phyloP scores from a whole-genome alignment of 257 asterid genomes.

The Eucommia ulmoides region DNA sequence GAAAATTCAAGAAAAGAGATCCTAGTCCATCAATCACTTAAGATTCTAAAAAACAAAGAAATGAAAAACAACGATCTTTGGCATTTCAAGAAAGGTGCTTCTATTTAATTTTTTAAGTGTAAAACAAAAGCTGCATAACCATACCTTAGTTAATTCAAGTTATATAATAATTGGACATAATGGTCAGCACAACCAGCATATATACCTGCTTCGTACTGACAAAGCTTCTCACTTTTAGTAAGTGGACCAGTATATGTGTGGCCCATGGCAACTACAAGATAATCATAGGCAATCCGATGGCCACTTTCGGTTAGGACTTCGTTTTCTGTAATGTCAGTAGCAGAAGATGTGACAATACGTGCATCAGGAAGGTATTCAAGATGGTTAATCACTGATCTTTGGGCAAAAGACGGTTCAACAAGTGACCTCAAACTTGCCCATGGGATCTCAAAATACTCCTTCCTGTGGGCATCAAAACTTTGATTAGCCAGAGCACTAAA shows the following conservation, averaged over 20 bases:
- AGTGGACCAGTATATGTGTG: conserved; percentile 29
- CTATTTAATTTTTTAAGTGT: no score
- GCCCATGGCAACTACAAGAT: conserved; percentile 86
- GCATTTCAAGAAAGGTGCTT: no score
- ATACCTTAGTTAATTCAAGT: no score
- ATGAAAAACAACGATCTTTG: no score
- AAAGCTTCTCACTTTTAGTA: conserved; percentile 42
- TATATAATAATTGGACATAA: no score
- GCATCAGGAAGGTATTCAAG: conserved; percentile 59
- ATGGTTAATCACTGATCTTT: conserved; percentile 57
- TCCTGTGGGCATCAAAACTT: conserved; percentile 30
- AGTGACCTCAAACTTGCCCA: conserved; percentile 78
- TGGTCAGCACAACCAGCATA: not conserved
- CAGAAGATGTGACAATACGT: conserved; percentile 39
- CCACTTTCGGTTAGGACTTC: conserved; percentile 65
- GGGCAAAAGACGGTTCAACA: conserved; percentile 82
- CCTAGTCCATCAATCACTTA: no score
- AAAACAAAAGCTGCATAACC: no score
- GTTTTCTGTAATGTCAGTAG: conserved; percentile 36
- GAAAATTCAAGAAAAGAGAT: no score
- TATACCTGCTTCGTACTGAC: conserved; percentile 58
- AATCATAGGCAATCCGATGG: conserved; percentile 41
- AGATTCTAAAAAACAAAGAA: no score
- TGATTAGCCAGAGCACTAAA: no score
- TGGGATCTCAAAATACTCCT: conserved; percentile 66